Base-by-base conservation (phyloP, 2,329 filamentous ascomycete genomes). In the Clarireedia homoeocarpa region DNA sequence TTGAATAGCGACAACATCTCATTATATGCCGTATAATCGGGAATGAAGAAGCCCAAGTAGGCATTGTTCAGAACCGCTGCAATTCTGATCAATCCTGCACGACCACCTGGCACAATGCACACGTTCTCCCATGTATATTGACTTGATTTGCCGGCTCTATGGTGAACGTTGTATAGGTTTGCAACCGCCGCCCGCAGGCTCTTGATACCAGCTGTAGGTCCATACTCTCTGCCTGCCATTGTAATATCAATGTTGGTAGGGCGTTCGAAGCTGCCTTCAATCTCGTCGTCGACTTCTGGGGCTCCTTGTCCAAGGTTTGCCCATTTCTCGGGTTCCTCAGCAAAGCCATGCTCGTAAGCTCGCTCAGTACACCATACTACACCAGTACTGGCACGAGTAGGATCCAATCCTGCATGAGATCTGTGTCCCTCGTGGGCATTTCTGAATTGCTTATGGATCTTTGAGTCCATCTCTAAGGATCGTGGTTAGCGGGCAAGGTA, bases 91-190 rank as follows among this genome's bases (percentile, higher is more conserved):
- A 97, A 76, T 49, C 92, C 92, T 36, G 92, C 92, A 66, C 92
- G 84, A 40, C 92, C 92, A 71, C 91, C 91, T 47, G 92, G 92
- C 3, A 97, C 92, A 70, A 97, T 95, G 71, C 89, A 91, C 17
- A 96, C 92, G 71, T 97, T 97, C 77, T 97, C 92, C 88, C 89
- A 96, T 5, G 89, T 95, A 72, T 97, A 97, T 74, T 95, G 80
- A 72, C 87, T 92, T 10, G 84, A 79, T 75, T 94, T 95, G 68
- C 88, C 90, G 74, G 92, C 75, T 62, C 92, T 85, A 68, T 96
- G 92, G 72, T 92, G 88, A 71, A 86, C 87, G 68, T 97, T 97
- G 80, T 97, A 97, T 60, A 97, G 80, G 58, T 85, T 84, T 57
- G 92, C 92, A 46, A 97, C 91, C 17, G 92, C 92, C 68, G 90